These are phyloP conservation scores for Ogataea sp. DNA, from an alignment of 805 yeast genomes.

Conservation along the genomic window DNA sequence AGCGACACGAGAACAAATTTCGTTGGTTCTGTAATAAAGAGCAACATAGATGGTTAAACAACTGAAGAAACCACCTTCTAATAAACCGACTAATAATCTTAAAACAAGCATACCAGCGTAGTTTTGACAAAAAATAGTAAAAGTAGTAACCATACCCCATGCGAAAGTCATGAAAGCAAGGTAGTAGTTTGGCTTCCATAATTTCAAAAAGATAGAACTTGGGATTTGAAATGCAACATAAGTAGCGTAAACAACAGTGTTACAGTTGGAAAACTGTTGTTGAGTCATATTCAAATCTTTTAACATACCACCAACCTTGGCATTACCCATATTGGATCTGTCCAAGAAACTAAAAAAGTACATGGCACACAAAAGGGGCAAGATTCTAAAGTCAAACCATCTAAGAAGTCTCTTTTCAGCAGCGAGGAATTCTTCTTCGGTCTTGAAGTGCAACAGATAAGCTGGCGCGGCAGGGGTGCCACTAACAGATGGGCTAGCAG, in stretches of 20 bases:
- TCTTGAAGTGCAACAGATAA: not conserved
- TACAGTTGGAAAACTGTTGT: conserved; percentile 31
- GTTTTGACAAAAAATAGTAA: conserved; percentile 32
- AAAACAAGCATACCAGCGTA: conserved; percentile 32
- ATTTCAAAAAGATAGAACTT: conserved; percentile 30
- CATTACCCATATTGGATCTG: conserved; percentile 36
- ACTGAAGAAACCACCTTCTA: conserved; percentile 34
- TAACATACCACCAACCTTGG: conserved; percentile 35
- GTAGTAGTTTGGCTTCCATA: conserved; percentile 27
- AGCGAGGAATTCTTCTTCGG: not conserved
- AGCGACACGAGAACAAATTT: conserved; percentile 8
- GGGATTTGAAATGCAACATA: conserved; percentile 36
- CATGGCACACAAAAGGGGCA: conserved; percentile 34
- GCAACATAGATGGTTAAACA: conserved; percentile 11
- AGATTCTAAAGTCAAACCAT: conserved; percentile 29
- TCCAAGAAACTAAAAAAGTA: conserved; percentile 37
- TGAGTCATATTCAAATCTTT: conserved; percentile 30
- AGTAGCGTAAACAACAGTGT: conserved; percentile 33
- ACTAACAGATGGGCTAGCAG: too few species aligned
- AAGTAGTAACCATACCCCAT: conserved; percentile 35
- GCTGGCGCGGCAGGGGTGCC: not conserved
- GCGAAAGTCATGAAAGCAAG: conserved; percentile 30
- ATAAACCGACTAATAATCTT: conserved; percentile 31
- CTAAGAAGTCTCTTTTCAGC: conserved; percentile 13
- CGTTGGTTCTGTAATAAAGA: conserved; percentile 9